These are phyloP conservation scores for Eimeria tenella DNA, from an alignment of 169 alveolate species.

Conservation along the genomic window DNA sequence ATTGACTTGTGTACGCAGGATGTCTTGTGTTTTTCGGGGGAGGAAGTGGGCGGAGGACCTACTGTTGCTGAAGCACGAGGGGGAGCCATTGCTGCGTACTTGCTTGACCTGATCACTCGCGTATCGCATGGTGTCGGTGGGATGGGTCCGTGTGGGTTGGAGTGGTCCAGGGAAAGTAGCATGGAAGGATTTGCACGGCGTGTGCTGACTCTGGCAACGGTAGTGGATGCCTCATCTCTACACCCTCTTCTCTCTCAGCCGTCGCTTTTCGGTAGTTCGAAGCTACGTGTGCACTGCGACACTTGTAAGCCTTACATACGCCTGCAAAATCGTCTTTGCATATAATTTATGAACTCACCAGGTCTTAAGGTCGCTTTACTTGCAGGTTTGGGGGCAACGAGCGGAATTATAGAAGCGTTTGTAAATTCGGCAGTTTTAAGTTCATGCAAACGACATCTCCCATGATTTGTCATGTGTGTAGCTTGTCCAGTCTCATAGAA, in stretches of 20 bases:
- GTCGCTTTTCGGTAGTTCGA: conserved; percentile 50
- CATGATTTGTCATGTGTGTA: no score
- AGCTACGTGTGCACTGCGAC: conserved; percentile 12
- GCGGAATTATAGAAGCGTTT: no score
- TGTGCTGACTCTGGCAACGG: conserved; percentile 15
- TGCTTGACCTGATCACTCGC: neutral
- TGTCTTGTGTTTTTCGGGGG: conserved; percentile 56
- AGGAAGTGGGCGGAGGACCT: conserved; percentile 40
- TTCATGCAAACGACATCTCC: no score
- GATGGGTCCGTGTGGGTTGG: neutral
- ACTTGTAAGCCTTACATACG: neutral
- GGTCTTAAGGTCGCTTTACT: no score
- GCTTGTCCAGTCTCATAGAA: no score
- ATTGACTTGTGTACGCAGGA: conserved; percentile 12
- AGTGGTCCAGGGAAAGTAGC: neutral
- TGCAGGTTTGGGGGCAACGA: no score
- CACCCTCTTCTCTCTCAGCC: conserved; percentile 69
- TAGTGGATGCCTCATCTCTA: conserved; percentile 19
- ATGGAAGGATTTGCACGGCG: neutral
- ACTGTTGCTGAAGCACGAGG: conserved; percentile 65
- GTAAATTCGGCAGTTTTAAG: no score
- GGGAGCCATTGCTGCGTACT: conserved; percentile 10
- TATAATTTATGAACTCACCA: neutral
- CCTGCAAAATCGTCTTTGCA: neutral
- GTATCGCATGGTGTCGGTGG: neutral